Evolutionary conservation across 306 rosid genomes (phyloP).

Genomic region (Luffa acutangula): DNA sequence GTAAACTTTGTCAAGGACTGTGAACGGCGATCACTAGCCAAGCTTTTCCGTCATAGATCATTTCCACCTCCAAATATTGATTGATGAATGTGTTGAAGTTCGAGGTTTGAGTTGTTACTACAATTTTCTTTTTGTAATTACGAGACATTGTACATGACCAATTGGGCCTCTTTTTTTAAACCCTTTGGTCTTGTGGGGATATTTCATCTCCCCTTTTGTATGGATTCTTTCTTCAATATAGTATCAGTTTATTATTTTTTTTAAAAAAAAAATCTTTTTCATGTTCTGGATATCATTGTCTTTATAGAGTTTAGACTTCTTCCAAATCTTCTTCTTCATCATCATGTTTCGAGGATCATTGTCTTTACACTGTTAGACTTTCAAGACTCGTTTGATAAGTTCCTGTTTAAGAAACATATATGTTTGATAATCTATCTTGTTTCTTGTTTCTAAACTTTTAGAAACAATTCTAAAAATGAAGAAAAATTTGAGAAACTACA

Average conservation of each 20-base stretch:
- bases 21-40: constrained; percentile 76
- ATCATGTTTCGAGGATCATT: no score
- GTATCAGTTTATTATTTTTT: neutral
- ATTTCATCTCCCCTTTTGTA: neutral
- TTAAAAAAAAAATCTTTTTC: neutral
- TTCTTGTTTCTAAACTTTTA: no score
- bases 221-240: neutral
- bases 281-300: neutral
- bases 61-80: constrained; percentile 26
- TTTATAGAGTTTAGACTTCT: neutral
- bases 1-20: constrained; percentile 55
- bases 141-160: neutral
- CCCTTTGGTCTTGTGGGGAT: neutral
- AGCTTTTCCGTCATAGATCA: constrained; percentile 67
- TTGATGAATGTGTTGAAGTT: neutral
- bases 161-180: neutral
- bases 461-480: no score
- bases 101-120: neutral
- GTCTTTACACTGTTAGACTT: no score
- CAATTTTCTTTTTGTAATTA: constrained; percentile 2
- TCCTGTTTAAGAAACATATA: no score
- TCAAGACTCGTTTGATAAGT: no score
- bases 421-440: no score
- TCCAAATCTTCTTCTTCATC: no score
- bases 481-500: no score